Evolutionary conservation across 2,329 filamentous ascomycete genomes (phyloP), one percentile per base, ranked within the genome.

Genomic region (Hypoxylon sp.): DNA sequence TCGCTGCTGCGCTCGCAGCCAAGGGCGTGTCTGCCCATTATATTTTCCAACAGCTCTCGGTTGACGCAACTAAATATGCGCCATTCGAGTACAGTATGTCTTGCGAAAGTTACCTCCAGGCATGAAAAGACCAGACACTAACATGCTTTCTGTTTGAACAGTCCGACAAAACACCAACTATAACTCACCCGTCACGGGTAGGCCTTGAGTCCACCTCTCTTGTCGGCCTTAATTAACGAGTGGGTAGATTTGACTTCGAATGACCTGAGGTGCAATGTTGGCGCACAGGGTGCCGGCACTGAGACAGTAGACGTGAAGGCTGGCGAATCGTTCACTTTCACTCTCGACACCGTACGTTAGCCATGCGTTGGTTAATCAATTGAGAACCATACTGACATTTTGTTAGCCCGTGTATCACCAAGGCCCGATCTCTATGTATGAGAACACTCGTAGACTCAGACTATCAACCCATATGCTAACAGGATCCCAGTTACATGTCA

Each of bases 131-230:
- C 19, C 6, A 59, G 42, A 10, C 5, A 48, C 62, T 68, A 31
- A 64, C 29, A 26, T 11, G 6, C 53, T 10, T 19, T 24, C 9
- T 10, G 22, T 39, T 26, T 51, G 5, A 54, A 72, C 51, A 78
- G 76, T 85, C 72, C 80, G 84, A 52, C 77, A 81, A 67, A 84
- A 85, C 77, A 80, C 76, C 63, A 86, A 85, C 81, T 78, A 81
- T 71, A 84, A 85, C 79, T 84, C 81, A 5, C 83, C 83, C 5
- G 82, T 84, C 17, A 84, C 81, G 13, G 78, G 76, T 75, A 70
- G 35, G 63, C 24, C 19, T n/a, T 6, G 11, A 31, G n/a, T 13
- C 17, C 11, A 13, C 17, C 24, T 29, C 2, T 9, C 3, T 10
- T 50, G 3, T 47, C 10, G 4, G 31, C 33, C 13, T 44, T 22